phyloP scores from a whole-genome alignment of 352 stramenopile genomes.

The Phytophthora hybrid region DNA sequence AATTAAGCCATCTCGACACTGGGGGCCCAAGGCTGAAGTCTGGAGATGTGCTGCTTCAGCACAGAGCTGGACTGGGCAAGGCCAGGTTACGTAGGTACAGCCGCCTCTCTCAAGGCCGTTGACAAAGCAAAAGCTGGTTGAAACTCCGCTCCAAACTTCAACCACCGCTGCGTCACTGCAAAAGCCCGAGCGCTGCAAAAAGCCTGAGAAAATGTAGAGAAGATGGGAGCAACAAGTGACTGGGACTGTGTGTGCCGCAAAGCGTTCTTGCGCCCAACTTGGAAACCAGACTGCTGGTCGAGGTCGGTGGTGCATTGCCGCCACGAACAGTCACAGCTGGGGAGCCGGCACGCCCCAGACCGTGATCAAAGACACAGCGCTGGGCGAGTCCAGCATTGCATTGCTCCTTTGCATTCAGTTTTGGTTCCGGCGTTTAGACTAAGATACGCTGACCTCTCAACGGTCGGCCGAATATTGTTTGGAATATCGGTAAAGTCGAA shows the following conservation, averaged over 20 bases:
- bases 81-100: neutral
- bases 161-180: conserved; percentile 13
- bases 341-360: neutral
- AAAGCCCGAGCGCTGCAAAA: conserved; percentile 15
- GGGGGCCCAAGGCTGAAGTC: conserved; percentile 9
- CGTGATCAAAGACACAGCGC: neutral
- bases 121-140: conserved; percentile 15
- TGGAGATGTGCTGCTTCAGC: conserved; percentile 35
- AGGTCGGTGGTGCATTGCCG: conserved; percentile 1
- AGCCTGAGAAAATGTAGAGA: conserved; percentile 13
- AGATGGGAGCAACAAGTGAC: conserved; percentile 22
- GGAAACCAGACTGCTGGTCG: conserved; percentile 2
- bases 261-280: neutral
- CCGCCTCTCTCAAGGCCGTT: neutral
- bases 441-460: conserved; percentile 21
- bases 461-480: neutral
- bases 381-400: neutral
- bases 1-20: neutral
- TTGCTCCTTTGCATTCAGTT: conserved; percentile 1
- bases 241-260: conserved; percentile 8
- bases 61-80: neutral
- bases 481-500: neutral
- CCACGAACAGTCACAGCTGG: conserved; percentile 25
- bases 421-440: conserved; percentile 21
- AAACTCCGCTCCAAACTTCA: conserved; percentile 28